Evolutionary conservation across 1,139 yeast genomes (phyloP).

Genomic region (Hansenula lynferdii): DNA sequence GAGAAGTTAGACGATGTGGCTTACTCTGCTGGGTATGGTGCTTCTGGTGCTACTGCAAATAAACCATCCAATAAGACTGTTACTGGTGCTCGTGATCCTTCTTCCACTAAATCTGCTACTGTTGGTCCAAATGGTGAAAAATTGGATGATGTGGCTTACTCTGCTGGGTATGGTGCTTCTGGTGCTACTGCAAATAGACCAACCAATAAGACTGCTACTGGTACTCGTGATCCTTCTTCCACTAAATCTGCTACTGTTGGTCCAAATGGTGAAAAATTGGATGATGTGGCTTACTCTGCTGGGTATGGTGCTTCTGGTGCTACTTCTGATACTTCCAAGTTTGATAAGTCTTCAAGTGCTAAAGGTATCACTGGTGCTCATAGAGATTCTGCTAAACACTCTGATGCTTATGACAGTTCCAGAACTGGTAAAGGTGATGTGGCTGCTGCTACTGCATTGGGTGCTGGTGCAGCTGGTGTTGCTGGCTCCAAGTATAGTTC

Average conservation of each 20-base stretch:
- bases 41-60: slow-evolving; percentile 11
- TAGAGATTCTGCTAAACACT: slow-evolving; percentile 7
- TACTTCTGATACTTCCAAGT: neutral
- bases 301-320: slow-evolving; percentile 4
- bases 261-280: slow-evolving; percentile 1
- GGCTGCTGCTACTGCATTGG: slow-evolving; percentile 12
- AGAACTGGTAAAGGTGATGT: slow-evolving; percentile 6
- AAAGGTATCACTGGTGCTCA: slow-evolving; percentile 14
- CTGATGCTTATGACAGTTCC: slow-evolving; percentile 9
- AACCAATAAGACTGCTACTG: neutral
- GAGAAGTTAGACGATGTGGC: slow-evolving; percentile 3
- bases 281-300: slow-evolving; percentile 1
- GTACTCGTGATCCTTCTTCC: neutral
- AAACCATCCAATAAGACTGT: neutral
- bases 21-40: slow-evolving; percentile 12
- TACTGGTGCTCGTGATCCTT: neutral
- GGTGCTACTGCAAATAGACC: slow-evolving; percentile 10
- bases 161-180: slow-evolving; percentile 12
- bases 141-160: slow-evolving; percentile 2
- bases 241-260: neutral
- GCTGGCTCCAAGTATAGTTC: neutral
- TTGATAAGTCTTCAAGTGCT: neutral
- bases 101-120: neutral
- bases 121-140: neutral
- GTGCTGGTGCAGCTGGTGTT: slow-evolving; percentile 2